phyloP scores from a whole-genome alignment of 2,329 filamentous ascomycete genomes.

The Claviceps monticola region DNA sequence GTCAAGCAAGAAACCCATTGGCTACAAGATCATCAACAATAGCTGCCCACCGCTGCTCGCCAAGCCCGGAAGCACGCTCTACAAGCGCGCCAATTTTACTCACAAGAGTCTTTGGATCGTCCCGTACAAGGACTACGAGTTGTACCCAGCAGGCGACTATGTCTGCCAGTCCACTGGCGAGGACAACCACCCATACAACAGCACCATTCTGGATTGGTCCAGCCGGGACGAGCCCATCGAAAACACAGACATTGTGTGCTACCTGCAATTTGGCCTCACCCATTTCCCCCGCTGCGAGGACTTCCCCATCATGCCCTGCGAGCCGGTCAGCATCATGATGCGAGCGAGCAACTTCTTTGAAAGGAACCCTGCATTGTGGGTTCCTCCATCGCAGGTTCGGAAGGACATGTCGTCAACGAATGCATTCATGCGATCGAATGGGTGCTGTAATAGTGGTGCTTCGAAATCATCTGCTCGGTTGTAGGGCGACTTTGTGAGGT shows the following conservation, averaged over 20 bases:
- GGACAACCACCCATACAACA: conserved; percentile 11
- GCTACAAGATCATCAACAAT: conserved; percentile 31
- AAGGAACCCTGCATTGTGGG: conserved; percentile 36
- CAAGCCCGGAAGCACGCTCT: conserved; percentile 24
- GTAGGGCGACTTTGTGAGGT: conserved; percentile 1
- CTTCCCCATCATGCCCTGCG: conserved; percentile 55
- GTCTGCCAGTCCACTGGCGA: conserved; percentile 31
- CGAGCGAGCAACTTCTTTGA: conserved; percentile 40
- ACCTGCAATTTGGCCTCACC: conserved; percentile 39
- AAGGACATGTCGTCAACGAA: conserved; percentile 16
- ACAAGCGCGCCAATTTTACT: conserved; percentile 26
- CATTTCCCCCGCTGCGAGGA: conserved; percentile 50
- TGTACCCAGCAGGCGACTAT: conserved; percentile 28
- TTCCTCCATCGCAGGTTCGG: conserved; percentile 26
- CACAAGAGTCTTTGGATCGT: conserved; percentile 29
- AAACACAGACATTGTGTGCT: conserved; percentile 38
- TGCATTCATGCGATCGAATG: conserved; percentile 6
- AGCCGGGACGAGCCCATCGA: conserved; percentile 32
- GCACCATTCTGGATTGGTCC: conserved; percentile 31
- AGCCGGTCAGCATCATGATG: conserved; percentile 34
- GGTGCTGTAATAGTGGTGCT: conserved; percentile 7
- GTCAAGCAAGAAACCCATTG: conserved; percentile 27
- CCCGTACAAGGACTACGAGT: conserved; percentile 26
- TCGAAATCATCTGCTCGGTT: conserved; percentile 8
- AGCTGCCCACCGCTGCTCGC: conserved; percentile 34